These are phyloP conservation scores for Arctium lappa DNA, from an alignment of 129 eudicot genomes.

Conservation along the genomic window DNA sequence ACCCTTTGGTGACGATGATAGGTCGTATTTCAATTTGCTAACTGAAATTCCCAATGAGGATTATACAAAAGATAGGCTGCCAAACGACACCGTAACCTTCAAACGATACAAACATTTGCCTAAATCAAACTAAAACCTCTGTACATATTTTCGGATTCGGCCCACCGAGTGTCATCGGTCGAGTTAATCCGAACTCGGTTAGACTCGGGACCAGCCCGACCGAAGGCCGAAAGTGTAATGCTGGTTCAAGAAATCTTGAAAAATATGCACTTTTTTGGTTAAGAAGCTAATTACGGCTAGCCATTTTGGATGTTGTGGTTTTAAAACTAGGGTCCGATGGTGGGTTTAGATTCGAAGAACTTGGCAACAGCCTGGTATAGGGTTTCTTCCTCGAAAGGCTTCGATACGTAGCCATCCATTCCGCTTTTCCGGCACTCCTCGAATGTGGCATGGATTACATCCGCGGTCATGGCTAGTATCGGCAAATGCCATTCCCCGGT, in stretches of 20 bases:
- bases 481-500: slow-evolving; percentile 57
- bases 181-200: background rate
- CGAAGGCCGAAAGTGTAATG: background rate
- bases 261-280: background rate
- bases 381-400: slow-evolving; percentile 76
- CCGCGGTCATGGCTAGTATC: slow-evolving; percentile 89
- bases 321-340: background rate
- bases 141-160: background rate
- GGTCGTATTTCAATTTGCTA: background rate
- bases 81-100: background rate
- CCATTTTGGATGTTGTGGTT: background rate
- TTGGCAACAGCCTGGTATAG: slow-evolving; percentile 72
- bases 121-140: background rate
- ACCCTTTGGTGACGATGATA: no score
- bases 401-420: slow-evolving; percentile 85
- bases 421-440: slow-evolving; percentile 70
- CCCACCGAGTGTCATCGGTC: background rate
- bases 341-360: slow-evolving; percentile 60
- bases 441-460: slow-evolving; percentile 78
- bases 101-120: background rate
- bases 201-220: background rate
- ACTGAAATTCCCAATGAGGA: background rate
- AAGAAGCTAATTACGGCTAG: background rate
- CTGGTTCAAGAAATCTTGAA: background rate
- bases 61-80: background rate